phyloP scores from a whole-genome alignment of 306 rosid genomes.

The Lathyrus aphaca region DNA sequence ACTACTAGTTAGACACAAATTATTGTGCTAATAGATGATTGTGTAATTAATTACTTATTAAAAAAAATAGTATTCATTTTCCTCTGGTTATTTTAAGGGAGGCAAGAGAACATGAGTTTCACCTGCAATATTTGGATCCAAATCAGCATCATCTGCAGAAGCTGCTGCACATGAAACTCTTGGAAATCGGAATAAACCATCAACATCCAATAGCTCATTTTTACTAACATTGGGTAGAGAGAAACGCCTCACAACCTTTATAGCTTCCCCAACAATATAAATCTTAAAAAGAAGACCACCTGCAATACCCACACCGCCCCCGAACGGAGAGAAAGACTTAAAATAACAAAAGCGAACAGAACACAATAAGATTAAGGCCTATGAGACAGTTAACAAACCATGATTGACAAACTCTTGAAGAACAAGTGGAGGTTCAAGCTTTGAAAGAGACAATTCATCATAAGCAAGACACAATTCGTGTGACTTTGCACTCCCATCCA shows the following conservation, averaged over 20 bases:
- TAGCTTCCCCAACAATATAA: conserved; percentile 52
- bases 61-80: neutral
- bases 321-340: neutral
- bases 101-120: conserved; percentile 18
- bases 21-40: neutral
- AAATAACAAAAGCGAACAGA: neutral
- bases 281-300: conserved; percentile 60
- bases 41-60: neutral
- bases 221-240: conserved; percentile 58
- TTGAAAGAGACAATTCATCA: conserved; percentile 52
- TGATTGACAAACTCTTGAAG: conserved; percentile 62
- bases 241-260: conserved; percentile 55
- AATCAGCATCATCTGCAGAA: conserved; percentile 58
- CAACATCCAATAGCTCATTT: conserved; percentile 45
- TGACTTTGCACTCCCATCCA: conserved; percentile 60
- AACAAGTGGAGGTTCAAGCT: conserved; percentile 56
- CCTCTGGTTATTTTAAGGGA: neutral
- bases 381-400: conserved; percentile 47
- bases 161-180: conserved; percentile 60
- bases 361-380: neutral
- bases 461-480: conserved; percentile 56
- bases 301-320: conserved; percentile 18
- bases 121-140: conserved; percentile 57
- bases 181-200: conserved; percentile 53
- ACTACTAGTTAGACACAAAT: conserved; percentile 9